phyloP scores from a whole-genome alignment of 2,329 filamentous ascomycete species.

The Sporothrix variecibatus region DNA sequence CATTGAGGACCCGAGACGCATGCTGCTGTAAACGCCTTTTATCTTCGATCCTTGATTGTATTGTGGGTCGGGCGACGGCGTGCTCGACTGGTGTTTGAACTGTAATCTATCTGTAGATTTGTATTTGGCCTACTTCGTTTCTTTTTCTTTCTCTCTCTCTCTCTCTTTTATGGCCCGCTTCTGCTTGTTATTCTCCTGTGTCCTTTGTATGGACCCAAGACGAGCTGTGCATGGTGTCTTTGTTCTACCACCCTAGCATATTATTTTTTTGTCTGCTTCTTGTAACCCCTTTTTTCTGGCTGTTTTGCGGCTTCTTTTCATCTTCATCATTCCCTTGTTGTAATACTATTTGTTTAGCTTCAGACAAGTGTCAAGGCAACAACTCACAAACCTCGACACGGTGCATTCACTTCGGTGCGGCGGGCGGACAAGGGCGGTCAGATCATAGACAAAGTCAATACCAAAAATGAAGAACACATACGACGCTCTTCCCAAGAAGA shows the following conservation, averaged over 20 bases:
- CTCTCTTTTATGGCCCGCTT: background rate
- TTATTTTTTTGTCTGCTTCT: background rate
- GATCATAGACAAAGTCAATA: slow-evolving; percentile 19
- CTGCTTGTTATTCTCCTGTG: background rate
- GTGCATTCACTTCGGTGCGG: background rate
- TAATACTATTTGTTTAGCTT: slow-evolving; percentile 14
- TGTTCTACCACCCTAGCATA: background rate
- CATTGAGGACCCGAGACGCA: slow-evolving; percentile 91
- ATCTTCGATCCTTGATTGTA: background rate
- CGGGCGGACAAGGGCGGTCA: slow-evolving; percentile 1
- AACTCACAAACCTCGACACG: background rate
- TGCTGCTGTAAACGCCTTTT: slow-evolving; percentile 64
- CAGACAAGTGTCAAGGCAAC: background rate
- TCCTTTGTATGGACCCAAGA: background rate
- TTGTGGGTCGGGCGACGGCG: background rate
- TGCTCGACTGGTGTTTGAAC: background rate
- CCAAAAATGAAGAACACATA: background rate
- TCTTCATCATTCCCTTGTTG: background rate
- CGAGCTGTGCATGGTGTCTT: slow-evolving; percentile 1
- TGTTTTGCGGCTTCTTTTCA: background rate
- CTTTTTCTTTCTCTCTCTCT: background rate
- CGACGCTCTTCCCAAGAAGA: background rate
- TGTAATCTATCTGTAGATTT: slow-evolving; percentile 23
- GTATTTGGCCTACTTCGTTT: slow-evolving; percentile 11
- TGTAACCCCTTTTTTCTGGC: background rate